Base-by-base conservation (phyloP, 2,329 filamentous ascomycete species). In the Ophiostoma sp. region DNA sequence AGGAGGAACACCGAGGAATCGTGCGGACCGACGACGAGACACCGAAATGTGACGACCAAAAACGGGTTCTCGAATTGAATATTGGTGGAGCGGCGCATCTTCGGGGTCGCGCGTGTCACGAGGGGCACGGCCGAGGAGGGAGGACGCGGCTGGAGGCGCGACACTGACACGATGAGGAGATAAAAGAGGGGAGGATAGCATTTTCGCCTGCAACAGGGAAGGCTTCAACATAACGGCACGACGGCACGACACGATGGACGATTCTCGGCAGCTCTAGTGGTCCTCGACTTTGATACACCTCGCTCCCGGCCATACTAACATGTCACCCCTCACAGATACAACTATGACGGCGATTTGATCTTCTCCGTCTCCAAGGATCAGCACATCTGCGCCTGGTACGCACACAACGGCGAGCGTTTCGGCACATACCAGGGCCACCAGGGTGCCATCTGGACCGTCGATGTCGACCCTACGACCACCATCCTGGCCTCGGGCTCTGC, bases 401-500 rank as follows among this genome's bases (percentile, higher is more conserved):
- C 93, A 73, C 93, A 96, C 83, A 99, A 99, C 81, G 95, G 95
- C 82, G 95, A 99, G 85, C 91, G 95, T 76, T 86, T 98, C 76
- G 95, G 95, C 76, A 95, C 94, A 75, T 99, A 98, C 83, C 89
- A 92, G 78, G 95, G 95, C 79, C 95, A 99, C 82, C 90, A 96
- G 80, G 95, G 95, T 81, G 94, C 95, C 75, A 91, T 99, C 83
- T 99, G 95, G 95, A 97, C 95, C 72, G 91, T 99, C 80, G 95
- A 99, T 78, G 90, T 97, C 77, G 92, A 97, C 82, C 93, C 94
- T 73, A 93, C 93, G 76, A 91, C 90, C 72, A 92, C 91, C 76
- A 87, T 99, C 77, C 89, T 98, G 77, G 95, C 94, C 77, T 96
- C 92, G 71, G 95, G 95, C 76, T 95, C 93, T 75, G 95, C 95